A percentile compares a stretch with the other conserved stretches of the same genome.
Evolutionary conservation across 345 rosid genomes (phyloP).

Genomic region (Populus simonii): DNA sequence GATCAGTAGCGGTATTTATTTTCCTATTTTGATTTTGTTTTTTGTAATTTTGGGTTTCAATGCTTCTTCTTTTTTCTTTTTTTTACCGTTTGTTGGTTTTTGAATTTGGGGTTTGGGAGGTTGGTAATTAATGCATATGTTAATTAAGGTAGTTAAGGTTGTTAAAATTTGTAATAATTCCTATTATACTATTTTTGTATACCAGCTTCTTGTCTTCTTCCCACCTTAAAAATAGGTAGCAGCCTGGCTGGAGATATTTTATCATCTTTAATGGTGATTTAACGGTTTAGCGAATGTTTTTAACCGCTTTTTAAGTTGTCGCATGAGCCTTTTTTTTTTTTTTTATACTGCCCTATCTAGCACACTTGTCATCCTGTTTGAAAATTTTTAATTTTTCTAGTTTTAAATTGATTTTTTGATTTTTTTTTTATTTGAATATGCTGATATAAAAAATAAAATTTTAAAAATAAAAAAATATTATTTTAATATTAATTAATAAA

Average conservation of each 20-base stretch:
- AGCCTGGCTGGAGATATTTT: not conserved
- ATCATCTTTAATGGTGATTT: not conserved
- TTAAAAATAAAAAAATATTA: no score
- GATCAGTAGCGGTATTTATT: constrained; percentile 39
- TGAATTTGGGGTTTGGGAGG: constrained; percentile 2
- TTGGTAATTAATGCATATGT: constrained; percentile 9
- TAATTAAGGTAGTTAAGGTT: constrained; percentile 28
- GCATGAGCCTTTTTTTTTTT: no score
- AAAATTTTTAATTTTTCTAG: no score
- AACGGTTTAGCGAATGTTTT: not conserved
- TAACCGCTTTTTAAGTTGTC: no score
- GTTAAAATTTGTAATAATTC: constrained; percentile 32
- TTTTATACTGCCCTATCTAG: no score
- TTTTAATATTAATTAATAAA: no score
- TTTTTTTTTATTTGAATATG: no score
- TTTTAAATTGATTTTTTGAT: no score
- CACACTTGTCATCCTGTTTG: no score
- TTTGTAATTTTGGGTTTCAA: not conserved
- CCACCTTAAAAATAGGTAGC: not conserved
- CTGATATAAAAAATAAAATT: no score
- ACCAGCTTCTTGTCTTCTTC: constrained; percentile 10
- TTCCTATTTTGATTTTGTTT: not conserved
- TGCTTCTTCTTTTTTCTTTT: not conserved
- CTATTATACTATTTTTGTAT: constrained; percentile 25
- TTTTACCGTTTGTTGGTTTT: not conserved